Conservation (phyloP, 805 yeast species). For the Suhomyces sp. region DNA sequence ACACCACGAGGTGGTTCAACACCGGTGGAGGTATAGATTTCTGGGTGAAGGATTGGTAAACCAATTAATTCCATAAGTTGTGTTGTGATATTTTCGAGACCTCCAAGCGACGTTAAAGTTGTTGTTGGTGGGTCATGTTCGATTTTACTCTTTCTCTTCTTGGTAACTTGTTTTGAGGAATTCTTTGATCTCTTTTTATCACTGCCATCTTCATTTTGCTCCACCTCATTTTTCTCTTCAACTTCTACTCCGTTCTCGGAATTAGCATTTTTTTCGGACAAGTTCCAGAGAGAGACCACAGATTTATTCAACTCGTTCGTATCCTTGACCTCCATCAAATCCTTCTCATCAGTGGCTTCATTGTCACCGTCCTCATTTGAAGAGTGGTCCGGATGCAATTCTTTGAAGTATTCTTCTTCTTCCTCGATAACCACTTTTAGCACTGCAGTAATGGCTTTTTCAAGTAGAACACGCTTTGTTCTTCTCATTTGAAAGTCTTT, state of each 20-base stretch:
- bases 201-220: slow-evolving; percentile 23
- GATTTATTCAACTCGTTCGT: slow-evolving; percentile 72
- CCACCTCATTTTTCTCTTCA: slow-evolving; percentile 3
- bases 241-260: slow-evolving; percentile 16
- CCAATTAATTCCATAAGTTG: slow-evolving; percentile 90
- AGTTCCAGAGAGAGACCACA: slow-evolving; percentile 70
- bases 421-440: slow-evolving; percentile 55
- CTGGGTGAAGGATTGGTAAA: slow-evolving; percentile 91
- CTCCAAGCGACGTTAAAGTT: slow-evolving; percentile 77
- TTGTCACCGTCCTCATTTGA: slow-evolving; percentile 37
- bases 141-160: slow-evolving; percentile 39
- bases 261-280: slow-evolving; percentile 10
- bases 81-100: slow-evolving; percentile 79
- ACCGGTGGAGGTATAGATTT: slow-evolving; percentile 81
- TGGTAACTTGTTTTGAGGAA: slow-evolving; percentile 28
- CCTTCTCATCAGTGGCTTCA: slow-evolving; percentile 40
- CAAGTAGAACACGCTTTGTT: slow-evolving; percentile 62
- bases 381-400: slow-evolving; percentile 9
- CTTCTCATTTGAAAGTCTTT: slow-evolving; percentile 69
- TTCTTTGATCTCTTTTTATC: slow-evolving; percentile 56
- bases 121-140: slow-evolving; percentile 71
- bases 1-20: slow-evolving; percentile 96
- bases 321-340: slow-evolving; percentile 65
- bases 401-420: slow-evolving; percentile 56
- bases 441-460: slow-evolving; percentile 62